phyloP scores from a whole-genome alignment of 345 rosid species.

The Brassica nigra region DNA sequence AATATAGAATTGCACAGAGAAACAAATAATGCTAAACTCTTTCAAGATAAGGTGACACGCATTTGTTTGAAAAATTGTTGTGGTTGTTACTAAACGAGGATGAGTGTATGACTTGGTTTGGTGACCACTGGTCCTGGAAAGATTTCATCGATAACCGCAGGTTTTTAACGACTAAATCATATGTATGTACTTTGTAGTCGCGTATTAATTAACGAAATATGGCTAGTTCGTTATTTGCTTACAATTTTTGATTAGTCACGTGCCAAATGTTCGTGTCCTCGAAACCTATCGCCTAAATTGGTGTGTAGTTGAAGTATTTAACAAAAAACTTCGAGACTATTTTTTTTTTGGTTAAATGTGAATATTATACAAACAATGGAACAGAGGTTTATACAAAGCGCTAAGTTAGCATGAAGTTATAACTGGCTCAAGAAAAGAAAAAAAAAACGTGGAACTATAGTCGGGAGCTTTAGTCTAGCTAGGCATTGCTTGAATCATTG shows the following conservation, averaged over 20 bases:
- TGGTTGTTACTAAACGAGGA: background rate
- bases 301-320: background rate
- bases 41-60: background rate
- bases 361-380: no score
- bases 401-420: no score
- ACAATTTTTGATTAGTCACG: background rate
- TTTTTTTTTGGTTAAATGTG: background rate
- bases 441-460: no score
- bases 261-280: background rate
- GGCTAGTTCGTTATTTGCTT: background rate
- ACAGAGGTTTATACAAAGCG: no score
- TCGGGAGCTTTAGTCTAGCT: no score
- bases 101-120: conserved; percentile 1
- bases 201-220: background rate
- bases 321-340: background rate
- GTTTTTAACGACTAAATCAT: background rate
- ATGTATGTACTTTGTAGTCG: background rate
- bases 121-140: background rate
- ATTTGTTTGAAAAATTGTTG: background rate
- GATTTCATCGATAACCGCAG: background rate
- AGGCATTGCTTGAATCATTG: no score
- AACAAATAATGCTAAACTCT: background rate
- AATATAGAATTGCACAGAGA: background rate
- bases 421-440: no score
- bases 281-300: background rate